These are phyloP conservation scores for Penicillium sp. DNA, from an alignment of 2,329 filamentous ascomycete species.

Conservation along the genomic window DNA sequence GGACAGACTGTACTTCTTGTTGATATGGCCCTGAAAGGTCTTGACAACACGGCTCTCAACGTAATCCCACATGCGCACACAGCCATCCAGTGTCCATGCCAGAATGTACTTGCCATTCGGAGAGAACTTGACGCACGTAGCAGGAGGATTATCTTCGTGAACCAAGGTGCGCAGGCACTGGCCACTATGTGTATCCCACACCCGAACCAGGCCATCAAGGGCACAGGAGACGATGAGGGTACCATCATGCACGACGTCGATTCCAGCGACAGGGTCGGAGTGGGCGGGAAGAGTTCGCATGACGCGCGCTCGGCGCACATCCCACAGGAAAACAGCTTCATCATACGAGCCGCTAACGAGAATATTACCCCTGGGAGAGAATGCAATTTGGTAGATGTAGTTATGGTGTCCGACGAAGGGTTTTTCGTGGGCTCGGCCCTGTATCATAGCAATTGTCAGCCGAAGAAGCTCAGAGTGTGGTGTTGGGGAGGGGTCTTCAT, in stretches of 20 bases:
- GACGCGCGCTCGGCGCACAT: constrained; percentile 76
- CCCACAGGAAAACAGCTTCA: constrained; percentile 95
- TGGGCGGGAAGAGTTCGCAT: constrained; percentile 92
- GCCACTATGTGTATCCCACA: constrained; percentile 93
- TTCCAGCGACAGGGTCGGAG: constrained; percentile 86
- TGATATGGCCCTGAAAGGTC: constrained; percentile 90
- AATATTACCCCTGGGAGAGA: constrained; percentile 97
- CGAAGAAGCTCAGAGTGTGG: neutral
- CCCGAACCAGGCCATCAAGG: constrained; percentile 81
- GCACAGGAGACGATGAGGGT: constrained; percentile 88
- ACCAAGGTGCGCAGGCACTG: constrained; percentile 93
- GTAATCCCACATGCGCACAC: constrained; percentile 91
- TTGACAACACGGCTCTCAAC: constrained; percentile 86
- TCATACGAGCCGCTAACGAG: constrained; percentile 93
- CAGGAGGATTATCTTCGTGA: constrained; percentile 89
- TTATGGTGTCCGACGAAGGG: constrained; percentile 83
- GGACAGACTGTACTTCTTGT: constrained; percentile 75
- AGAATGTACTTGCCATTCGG: constrained; percentile 92
- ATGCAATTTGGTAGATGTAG: constrained; percentile 89
- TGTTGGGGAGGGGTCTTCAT: neutral
- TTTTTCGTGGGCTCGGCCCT: constrained; percentile 53
- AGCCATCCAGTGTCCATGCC: constrained; percentile 85
- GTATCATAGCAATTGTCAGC: constrained; percentile 2
- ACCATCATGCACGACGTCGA: constrained; percentile 88
- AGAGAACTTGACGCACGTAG: constrained; percentile 83